A percentile compares a stretch with the other conserved stretches of the same genome.
Conservation (phyloP, 2,329 filamentous ascomycete genomes). For the Paecilomyces dactylethromorphus region DNA sequence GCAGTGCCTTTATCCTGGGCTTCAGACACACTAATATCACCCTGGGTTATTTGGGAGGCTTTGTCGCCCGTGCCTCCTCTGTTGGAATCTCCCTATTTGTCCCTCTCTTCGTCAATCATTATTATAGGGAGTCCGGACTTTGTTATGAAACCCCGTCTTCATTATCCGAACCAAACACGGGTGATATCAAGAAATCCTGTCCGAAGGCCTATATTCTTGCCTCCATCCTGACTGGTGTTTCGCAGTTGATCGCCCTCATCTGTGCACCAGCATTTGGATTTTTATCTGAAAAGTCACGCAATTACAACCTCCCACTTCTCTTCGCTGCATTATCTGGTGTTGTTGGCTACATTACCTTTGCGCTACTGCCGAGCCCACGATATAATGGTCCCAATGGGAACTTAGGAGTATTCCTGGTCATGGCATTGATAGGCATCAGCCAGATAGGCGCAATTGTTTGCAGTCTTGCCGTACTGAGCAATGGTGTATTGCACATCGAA, state of each 20-base stretch:
- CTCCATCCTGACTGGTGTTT: slow-evolving; percentile 78
- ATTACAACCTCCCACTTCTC: slow-evolving; percentile 67
- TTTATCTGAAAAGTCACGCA: slow-evolving; percentile 61
- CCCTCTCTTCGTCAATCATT: slow-evolving; percentile 85
- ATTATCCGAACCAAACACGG: slow-evolving; percentile 20
- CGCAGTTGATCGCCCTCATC: slow-evolving; percentile 77
- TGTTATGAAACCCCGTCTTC: slow-evolving; percentile 50
- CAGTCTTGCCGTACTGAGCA: slow-evolving; percentile 79
- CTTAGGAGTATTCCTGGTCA: slow-evolving; percentile 65
- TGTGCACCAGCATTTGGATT: slow-evolving; percentile 85
- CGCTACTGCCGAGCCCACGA: slow-evolving; percentile 70
- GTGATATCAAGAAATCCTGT: slow-evolving; percentile 77
- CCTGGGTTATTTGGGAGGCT: slow-evolving; percentile 85
- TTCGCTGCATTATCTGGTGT: slow-evolving; percentile 67
- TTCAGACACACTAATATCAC: slow-evolving; percentile 71
- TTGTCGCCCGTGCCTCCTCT: slow-evolving; percentile 88
- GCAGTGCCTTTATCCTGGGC: slow-evolving; percentile 61
- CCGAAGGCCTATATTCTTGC: slow-evolving; percentile 81
- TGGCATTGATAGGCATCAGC: slow-evolving; percentile 76
- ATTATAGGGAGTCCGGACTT: slow-evolving; percentile 73
- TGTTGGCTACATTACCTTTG: slow-evolving; percentile 70
- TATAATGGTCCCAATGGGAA: slow-evolving; percentile 62
- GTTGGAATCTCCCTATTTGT: slow-evolving; percentile 95
- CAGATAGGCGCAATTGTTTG: slow-evolving; percentile 97
- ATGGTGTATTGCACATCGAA: slow-evolving; percentile 59